These are phyloP conservation scores for Crithidia fasciculata DNA, from an alignment of 208 protist genomes.

Conservation along the genomic window DNA sequence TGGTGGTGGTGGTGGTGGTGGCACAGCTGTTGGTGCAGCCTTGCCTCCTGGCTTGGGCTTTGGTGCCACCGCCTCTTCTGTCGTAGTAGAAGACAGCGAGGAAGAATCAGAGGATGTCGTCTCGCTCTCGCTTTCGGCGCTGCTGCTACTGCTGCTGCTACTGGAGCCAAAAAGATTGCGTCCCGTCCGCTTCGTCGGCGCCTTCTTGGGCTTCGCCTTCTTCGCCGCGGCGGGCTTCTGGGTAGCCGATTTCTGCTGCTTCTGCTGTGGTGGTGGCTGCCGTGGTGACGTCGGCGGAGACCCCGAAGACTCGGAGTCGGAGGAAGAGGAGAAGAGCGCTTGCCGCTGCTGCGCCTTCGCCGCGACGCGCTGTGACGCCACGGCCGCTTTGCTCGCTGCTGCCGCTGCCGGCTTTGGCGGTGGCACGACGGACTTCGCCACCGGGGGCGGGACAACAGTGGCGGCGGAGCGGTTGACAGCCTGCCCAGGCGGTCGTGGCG, in stretches of 20 bases:
- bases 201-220: constrained; percentile 6
- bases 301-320: constrained; percentile 22
- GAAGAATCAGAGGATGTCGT: constrained; percentile 8
- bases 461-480: not conserved
- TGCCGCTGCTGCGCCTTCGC: constrained; percentile 15
- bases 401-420: constrained; percentile 18
- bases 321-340: constrained; percentile 36
- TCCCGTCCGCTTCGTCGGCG: constrained; percentile 1
- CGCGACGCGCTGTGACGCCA: not conserved
- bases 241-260: not conserved
- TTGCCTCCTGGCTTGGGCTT: not conserved
- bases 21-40: not conserved
- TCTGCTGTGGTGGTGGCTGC: not conserved
- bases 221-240: not conserved
- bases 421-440: constrained; percentile 14
- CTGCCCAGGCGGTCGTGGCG: not conserved
- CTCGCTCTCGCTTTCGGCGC: constrained; percentile 2
- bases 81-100: constrained; percentile 8
- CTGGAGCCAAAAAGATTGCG: constrained; percentile 10
- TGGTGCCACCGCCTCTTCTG: not conserved
- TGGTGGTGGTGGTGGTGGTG: not conserved
- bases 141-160: constrained; percentile 10
- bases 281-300: constrained; percentile 1
- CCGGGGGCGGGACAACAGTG: not conserved
- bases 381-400: not conserved